phyloP scores from a whole-genome alignment of 371 early-diverging fungal species.

The Conidiobolus incongruus region DNA sequence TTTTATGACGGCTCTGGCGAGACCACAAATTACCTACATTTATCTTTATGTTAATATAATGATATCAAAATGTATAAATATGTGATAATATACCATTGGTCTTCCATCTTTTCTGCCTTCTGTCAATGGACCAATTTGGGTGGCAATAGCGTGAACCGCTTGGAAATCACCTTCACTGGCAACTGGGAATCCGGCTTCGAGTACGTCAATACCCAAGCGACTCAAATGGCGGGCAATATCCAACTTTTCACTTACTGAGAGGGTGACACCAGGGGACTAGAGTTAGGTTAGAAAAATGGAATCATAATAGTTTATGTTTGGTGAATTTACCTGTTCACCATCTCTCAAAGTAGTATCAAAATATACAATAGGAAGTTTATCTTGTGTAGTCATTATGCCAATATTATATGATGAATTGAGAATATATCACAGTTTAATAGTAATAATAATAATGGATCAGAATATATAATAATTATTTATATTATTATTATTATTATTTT shows the following conservation, averaged over 20 bases:
- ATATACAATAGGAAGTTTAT: not conserved
- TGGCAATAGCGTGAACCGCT: slow-evolving; percentile 77
- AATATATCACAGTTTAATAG: too few species aligned
- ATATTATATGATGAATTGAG: too few species aligned
- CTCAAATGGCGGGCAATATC: slow-evolving; percentile 80
- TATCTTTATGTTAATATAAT: too few species aligned
- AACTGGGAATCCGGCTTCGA: slow-evolving; percentile 88
- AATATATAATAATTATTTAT: too few species aligned
- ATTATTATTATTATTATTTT: too few species aligned
- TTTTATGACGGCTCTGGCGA: slow-evolving; percentile 63
- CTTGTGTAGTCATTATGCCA: too few species aligned
- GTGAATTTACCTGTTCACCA: slow-evolving; percentile 65
- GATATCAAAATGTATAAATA: too few species aligned
- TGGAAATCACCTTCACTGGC: slow-evolving; percentile 87
- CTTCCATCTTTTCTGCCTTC: slow-evolving; percentile 55
- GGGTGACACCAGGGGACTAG: slow-evolving; percentile 86
- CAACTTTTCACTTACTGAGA: slow-evolving; percentile 77
- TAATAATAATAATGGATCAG: too few species aligned
- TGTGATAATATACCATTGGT: too few species aligned
- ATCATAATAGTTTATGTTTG: not conserved
- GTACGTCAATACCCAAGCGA: slow-evolving; percentile 76
- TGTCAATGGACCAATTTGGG: slow-evolving; percentile 68
- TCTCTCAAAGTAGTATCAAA: slow-evolving; percentile 91
- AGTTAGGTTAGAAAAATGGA: not conserved
- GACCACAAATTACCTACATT: slow-evolving; percentile 70